Evolutionary conservation across 1,284 basidiomycete genomes (phyloP).

Genomic region (Rhodotorula sp.): DNA sequence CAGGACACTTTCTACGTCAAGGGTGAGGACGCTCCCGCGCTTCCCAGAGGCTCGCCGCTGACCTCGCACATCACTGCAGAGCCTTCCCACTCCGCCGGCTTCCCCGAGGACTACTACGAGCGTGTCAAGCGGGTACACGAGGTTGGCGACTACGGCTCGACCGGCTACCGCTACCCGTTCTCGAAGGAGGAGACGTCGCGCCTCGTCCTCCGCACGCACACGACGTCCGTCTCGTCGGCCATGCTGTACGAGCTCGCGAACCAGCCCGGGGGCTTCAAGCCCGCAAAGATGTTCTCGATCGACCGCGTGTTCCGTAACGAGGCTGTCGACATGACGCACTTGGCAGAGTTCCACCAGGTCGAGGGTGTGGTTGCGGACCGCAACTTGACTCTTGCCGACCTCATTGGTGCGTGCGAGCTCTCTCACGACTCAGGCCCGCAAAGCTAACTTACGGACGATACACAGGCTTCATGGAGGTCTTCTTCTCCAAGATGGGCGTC

Average conservation of each 20-base stretch:
- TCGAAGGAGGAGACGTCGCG: conserved; percentile 85
- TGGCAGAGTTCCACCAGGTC: conserved; percentile 99
- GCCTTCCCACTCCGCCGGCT: conserved; percentile 73
- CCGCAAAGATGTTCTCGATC: conserved; percentile 96
- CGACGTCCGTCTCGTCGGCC: conserved; percentile 89
- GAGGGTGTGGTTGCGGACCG: conserved; percentile 98
- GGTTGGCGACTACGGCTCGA: conserved; percentile 81
- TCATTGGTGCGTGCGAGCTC: conserved; percentile 69
- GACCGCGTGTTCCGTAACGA: conserved; percentile 99
- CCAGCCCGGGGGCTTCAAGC: conserved; percentile 77
- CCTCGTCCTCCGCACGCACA: conserved; percentile 93
- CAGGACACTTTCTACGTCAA: conserved; percentile 99
- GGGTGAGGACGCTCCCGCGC: conserved; percentile 54
- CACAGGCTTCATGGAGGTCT: conserved; percentile 92
- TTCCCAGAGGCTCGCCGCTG: neutral
- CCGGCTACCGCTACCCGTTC: conserved; percentile 99
- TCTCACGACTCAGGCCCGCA: neutral
- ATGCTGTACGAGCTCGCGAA: conserved; percentile 93
- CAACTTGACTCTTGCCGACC: conserved; percentile 89
- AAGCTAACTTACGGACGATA: accelerated
- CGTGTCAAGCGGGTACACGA: conserved; percentile 88
- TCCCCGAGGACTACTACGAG: conserved; percentile 83
- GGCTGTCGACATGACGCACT: conserved; percentile 97
- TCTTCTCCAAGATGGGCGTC: conserved; percentile 95
- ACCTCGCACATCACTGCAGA: conserved; percentile 58